Base-by-base conservation (phyloP, 2,329 filamentous ascomycete species). In the Pseudofabraea citricarpa region DNA sequence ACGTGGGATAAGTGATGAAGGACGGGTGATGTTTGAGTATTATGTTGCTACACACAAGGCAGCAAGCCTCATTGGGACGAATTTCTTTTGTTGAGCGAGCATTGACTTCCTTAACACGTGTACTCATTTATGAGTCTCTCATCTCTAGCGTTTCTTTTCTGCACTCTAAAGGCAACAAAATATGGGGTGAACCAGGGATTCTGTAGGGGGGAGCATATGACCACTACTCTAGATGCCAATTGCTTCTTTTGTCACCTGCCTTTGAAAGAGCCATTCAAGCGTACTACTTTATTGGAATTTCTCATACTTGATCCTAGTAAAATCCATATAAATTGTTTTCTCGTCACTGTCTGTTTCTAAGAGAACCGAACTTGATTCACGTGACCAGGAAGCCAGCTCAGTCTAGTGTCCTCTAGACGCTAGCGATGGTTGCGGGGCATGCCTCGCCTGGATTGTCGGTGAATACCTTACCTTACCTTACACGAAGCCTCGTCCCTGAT, bases 31-130 rank as follows among this genome's bases (percentile, higher is more conserved):
- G 38, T 21, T 19, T 21, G 26, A 5, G 26, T 27, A 29, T 16
- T 19, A 29, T n/a, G n/a, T n/a, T n/a, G n/a, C n/a, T n/a, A 31
- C 15, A 19, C 27, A 40, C 20, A 29, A 43, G 36, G 43, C 41
- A 32, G 22, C 35, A 40, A 2, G 31, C 32, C 22, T 24, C 36
- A n/a, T 23, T 31, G 29, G 20, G 31, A 41, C 40, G 40, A 41
- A 41, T 41, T 33, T 41, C 40, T 8, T 41, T 35, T 41, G 40
- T 41, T 20, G n/a, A 22, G 27, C 29, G 27, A 35, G 35, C 35
- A 37, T 37, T 37, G 18, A 15, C 9, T 20, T 21, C 19, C 23
- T 20, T 20, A 22, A 36, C 7, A 36, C n/a, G n/a, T n/a, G n/a
- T 32, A 18, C 29, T 32, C 29, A 32, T 15, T 8, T 32, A 32